Percentiles rank a stretch among this genome's conserved stretches.
These are phyloP conservation scores for Amanita brunnescens DNA, from an alignment of 768 basidiomycete species.

Conservation along the genomic window DNA sequence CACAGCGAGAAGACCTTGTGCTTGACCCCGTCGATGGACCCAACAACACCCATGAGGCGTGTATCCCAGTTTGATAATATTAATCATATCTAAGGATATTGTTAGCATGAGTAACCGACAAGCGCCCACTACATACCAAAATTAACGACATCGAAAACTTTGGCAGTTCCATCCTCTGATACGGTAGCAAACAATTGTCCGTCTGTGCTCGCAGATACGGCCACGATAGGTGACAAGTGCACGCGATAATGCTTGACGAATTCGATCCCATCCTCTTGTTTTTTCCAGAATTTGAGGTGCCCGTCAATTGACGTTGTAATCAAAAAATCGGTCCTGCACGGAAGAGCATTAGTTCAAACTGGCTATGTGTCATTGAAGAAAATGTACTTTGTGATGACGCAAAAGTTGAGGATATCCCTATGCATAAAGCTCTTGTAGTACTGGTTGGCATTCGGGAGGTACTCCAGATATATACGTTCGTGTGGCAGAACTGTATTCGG, in stretches of 20 bases:
- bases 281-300: conserved; percentile 98
- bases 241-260: conserved; percentile 98
- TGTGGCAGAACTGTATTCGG: conserved; percentile 73
- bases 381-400: conserved; percentile 77
- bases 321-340: conserved; percentile 82
- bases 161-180: conserved; percentile 84
- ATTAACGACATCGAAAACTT: conserved; percentile 97
- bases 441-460: conserved; percentile 85
- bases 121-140: conserved; percentile 57
- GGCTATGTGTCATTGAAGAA: neutral
- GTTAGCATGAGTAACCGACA: neutral
- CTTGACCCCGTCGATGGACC: conserved; percentile 87
- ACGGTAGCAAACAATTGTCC: conserved; percentile 89
- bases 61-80: conserved; percentile 87
- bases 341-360: neutral
- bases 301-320: conserved; percentile 95
- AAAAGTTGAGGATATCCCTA: conserved; percentile 83
- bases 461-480: conserved; percentile 87
- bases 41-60: conserved; percentile 87
- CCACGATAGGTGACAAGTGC: conserved; percentile 70
- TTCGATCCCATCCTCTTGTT: conserved; percentile 91
- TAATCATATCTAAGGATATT: conserved; percentile 84
- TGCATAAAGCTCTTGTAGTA: conserved; percentile 99
- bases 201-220: conserved; percentile 82
- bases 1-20: conserved; percentile 84